These are phyloP conservation scores for Citrus glauca DNA, from an alignment of 345 rosid species.

Conservation along the genomic window DNA sequence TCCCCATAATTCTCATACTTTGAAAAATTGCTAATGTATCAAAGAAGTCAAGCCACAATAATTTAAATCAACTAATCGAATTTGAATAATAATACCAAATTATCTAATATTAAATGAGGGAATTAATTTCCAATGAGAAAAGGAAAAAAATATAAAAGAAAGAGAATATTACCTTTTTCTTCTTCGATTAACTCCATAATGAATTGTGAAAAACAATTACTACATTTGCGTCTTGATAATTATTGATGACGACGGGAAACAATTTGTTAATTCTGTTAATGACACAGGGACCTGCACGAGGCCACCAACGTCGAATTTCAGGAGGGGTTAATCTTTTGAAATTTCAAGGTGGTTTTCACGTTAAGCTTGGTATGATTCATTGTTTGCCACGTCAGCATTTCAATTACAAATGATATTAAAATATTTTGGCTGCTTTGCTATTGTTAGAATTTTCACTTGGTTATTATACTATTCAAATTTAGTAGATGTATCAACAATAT, in stretches of 20 bases:
- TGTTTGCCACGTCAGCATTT: conserved; percentile 7
- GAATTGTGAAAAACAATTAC: background rate
- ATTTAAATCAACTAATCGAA: too few relatives aligned
- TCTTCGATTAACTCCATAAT: background rate
- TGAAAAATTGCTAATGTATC: too few relatives aligned
- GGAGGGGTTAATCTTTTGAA: background rate
- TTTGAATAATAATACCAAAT: background rate
- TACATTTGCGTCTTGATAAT: background rate
- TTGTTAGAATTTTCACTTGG: background rate
- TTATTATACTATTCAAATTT: background rate
- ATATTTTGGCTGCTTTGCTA: background rate
- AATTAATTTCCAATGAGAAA: background rate
- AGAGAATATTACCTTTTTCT: background rate
- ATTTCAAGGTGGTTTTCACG: background rate
- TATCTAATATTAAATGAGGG: background rate
- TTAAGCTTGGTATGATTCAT: background rate
- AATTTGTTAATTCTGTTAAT: background rate
- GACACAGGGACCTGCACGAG: background rate
- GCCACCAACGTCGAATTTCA: background rate
- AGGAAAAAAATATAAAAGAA: background rate
- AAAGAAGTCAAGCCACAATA: too few relatives aligned
- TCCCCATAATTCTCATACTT: too few relatives aligned
- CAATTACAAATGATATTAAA: background rate
- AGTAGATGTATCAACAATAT: background rate
- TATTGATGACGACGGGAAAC: background rate